A percentile compares a stretch with the other conserved stretches of the same genome.
These are phyloP conservation scores for Bryum argenteum DNA, from an alignment of 225 moss, liverwort and hornwort genomes.

Conservation along the genomic window DNA sequence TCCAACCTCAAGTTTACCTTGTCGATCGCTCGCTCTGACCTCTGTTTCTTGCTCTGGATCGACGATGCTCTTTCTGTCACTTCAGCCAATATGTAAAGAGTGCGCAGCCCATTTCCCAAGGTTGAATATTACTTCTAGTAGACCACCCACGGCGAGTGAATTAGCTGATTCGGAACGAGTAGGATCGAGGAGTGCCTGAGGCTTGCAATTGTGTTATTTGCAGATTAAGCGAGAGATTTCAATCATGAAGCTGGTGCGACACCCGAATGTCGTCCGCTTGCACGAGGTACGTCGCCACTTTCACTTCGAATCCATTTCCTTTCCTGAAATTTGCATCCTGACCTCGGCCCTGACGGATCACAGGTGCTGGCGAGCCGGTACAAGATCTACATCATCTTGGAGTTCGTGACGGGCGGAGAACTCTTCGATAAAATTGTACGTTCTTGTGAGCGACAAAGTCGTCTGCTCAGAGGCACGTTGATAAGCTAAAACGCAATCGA, in stretches of 20 bases:
- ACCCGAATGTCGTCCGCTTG: conserved; percentile 90
- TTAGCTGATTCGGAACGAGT: background rate
- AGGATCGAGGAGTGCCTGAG: too few relatives aligned
- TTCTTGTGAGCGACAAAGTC: background rate
- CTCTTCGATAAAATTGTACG: conserved; percentile 98
- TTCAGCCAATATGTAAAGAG: background rate
- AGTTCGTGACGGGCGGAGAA: conserved; percentile 98
- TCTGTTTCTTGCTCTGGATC: background rate
- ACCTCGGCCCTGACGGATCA: conserved; percentile 5
- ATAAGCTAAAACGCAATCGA: background rate
- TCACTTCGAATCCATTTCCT: background rate
- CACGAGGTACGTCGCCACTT: conserved; percentile 68
- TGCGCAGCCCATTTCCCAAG: background rate
- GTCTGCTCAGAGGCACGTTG: background rate
- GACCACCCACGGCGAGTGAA: background rate
- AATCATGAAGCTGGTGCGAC: conserved; percentile 98
- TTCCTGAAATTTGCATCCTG: too few relatives aligned
- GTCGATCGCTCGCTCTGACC: background rate
- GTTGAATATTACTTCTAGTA: too few relatives aligned
- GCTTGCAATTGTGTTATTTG: conserved; percentile 10
- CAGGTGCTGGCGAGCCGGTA: conserved; percentile 91
- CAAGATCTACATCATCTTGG: conserved; percentile 95
- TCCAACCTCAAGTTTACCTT: background rate
- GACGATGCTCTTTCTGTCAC: too few relatives aligned
- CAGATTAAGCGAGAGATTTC: conserved; percentile 98